Evolutionary conservation across 2,329 filamentous ascomycete genomes (phyloP), one percentile per base, ranked within the genome.

Genomic region (Camptophora hylomeconis): DNA sequence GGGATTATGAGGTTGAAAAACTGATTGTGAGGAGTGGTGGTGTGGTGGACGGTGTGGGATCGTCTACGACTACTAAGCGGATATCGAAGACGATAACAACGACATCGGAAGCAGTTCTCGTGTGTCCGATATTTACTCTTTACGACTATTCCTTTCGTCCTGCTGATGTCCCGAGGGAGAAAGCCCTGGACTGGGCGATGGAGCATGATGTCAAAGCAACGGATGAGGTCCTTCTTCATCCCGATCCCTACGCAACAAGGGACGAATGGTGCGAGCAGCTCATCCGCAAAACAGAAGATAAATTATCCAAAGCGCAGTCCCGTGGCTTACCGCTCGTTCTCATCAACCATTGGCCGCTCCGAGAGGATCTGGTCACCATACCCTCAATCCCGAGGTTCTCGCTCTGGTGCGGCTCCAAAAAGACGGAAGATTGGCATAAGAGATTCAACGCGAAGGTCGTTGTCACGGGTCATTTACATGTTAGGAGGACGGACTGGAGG

Each of bases 61-160:
- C n/a, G n/a, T n/a, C n/a, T n/a, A n/a, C n/a, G n/a, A n/a, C n/a
- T n/a, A n/a, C n/a, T n/a, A n/a, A n/a, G n/a, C n/a, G n/a, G n/a
- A n/a, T n/a, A n/a, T n/a, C n/a, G n/a, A n/a, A n/a, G n/a, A n/a
- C n/a, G n/a, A n/a, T n/a, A n/a, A n/a, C n/a, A n/a, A n/a, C n/a
- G n/a, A n/a, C n/a, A n/a, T n/a, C n/a, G n/a, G 55, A 58, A 5
- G 61, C 59, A 13, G 54, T 54, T 3, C 35, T 72, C 20, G 57
- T 72, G 21, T 65, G 62, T 17, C 68, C 64, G 17, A 58, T 69
- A 27, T 72, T 72, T 53, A 70, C 67, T 1, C 52, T 72, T 9
- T 72, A 72, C 52, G 68, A 72, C 49, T 72, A 72, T 49, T 65
- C 57, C 36, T 72, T 71, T 46, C 54, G 67, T 0, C 68, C 68